Evolutionary conservation across 164 flowering plant species (phyloP).

Genomic region (Magnolia officinalis): DNA sequence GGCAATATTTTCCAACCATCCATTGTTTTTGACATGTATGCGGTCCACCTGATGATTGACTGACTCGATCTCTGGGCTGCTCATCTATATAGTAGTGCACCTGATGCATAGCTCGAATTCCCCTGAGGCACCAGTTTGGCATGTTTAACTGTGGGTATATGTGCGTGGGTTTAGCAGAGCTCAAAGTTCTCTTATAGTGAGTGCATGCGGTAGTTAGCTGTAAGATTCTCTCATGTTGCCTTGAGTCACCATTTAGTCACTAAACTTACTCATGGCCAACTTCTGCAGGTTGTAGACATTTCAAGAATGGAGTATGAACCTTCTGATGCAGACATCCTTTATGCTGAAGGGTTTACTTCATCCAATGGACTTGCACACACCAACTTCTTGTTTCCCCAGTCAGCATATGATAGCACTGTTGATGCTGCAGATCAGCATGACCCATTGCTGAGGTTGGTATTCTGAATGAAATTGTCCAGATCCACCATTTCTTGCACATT

Average conservation of each 20-base stretch:
- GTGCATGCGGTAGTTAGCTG: background rate
- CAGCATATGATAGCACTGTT: conserved; percentile 35
- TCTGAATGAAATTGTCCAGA: background rate
- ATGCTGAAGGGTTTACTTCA: conserved; percentile 86
- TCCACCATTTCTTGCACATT: background rate
- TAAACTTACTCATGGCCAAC: background rate
- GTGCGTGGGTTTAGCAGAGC: background rate
- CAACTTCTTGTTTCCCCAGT: conserved; percentile 73
- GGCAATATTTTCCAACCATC: no score
- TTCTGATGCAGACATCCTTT: conserved; percentile 71
- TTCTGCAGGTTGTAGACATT: conserved; percentile 69
- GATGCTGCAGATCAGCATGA: conserved; percentile 59
- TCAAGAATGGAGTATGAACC: conserved; percentile 80
- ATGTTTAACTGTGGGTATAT: no score
- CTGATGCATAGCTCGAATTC: no score
- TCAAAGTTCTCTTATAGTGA: background rate
- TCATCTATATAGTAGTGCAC: no score
- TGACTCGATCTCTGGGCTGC: no score
- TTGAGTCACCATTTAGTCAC: background rate
- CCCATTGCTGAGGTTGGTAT: conserved; percentile 65
- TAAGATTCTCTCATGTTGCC: background rate
- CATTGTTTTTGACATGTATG: no score
- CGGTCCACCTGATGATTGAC: no score
- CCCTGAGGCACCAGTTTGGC: no score
- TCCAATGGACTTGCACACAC: conserved; percentile 84